Percentiles rank a stretch among this genome's conserved stretches.
phyloP scores from a whole-genome alignment of 306 rosid genomes.

The Cucurbita argyrosperma region DNA sequence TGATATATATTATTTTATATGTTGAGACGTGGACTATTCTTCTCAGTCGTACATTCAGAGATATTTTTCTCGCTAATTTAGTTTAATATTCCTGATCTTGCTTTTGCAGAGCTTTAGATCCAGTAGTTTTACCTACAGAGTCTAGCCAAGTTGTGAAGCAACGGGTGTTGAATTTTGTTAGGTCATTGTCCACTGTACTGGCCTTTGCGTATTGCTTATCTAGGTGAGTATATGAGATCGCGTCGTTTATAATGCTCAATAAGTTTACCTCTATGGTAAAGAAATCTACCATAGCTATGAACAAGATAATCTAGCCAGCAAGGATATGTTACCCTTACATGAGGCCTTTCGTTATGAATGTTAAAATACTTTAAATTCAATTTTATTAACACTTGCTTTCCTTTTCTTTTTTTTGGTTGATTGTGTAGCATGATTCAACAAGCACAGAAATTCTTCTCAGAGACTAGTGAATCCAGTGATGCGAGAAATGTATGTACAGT shows the following conservation, averaged over 20 bases:
- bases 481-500: conserved; percentile 47
- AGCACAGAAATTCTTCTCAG: conserved; percentile 52
- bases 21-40: not conserved
- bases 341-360: not conserved
- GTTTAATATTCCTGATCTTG: not conserved
- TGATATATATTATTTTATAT: not conserved
- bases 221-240: conserved; percentile 37
- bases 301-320: not conserved
- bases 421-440: conserved; percentile 70
- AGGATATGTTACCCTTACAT: not conserved
- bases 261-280: not conserved
- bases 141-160: conserved; percentile 66
- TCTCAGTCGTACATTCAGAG: not conserved
- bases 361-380: not conserved
- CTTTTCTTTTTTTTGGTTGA: not conserved
- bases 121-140: conserved; percentile 58
- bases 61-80: not conserved
- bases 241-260: conserved; percentile 9
- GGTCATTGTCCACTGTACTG: conserved; percentile 77
- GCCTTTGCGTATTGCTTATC: conserved; percentile 86
- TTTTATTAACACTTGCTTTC: not conserved
- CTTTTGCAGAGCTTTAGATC: conserved; percentile 62
- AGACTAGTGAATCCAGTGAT: conserved; percentile 48
- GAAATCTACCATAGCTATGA: not conserved
- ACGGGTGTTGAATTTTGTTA: conserved; percentile 59